phyloP scores from a whole-genome alignment of 2,329 filamentous ascomycete genomes.

The Claviceps humidiphila region DNA sequence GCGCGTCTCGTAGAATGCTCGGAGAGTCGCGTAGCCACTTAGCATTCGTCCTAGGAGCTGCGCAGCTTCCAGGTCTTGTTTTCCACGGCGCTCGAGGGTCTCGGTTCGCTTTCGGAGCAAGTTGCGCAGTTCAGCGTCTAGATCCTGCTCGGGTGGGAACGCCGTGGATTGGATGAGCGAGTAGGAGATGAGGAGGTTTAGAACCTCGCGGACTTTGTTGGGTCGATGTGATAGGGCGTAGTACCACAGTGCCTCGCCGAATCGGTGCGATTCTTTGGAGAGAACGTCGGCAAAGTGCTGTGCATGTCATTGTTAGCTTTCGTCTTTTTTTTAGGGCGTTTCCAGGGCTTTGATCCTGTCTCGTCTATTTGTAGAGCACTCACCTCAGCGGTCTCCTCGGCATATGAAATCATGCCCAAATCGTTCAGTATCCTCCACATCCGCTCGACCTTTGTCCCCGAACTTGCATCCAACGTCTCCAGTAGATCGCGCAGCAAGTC shows the following conservation, averaged over 20 bases:
- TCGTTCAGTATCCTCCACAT: slow-evolving; percentile 66
- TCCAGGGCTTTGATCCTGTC: too few relatives aligned
- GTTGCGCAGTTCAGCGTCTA: slow-evolving; percentile 58
- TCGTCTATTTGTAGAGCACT: slow-evolving; percentile 15
- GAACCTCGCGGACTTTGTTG: slow-evolving; percentile 68
- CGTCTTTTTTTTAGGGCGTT: background rate
- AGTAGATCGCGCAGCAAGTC: slow-evolving; percentile 58
- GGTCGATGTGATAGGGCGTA: slow-evolving; percentile 74
- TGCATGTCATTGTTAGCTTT: slow-evolving; percentile 13
- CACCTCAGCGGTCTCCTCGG: slow-evolving; percentile 73
- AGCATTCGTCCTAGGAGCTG: slow-evolving; percentile 73
- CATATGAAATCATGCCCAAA: slow-evolving; percentile 66
- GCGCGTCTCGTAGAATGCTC: slow-evolving; percentile 80
- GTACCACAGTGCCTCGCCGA: slow-evolving; percentile 79
- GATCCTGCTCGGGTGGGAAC: slow-evolving; percentile 56
- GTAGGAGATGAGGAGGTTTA: slow-evolving; percentile 77
- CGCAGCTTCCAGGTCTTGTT: slow-evolving; percentile 67
- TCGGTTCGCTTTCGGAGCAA: slow-evolving; percentile 60
- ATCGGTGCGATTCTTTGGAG: slow-evolving; percentile 57
- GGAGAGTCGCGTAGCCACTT: slow-evolving; percentile 82
- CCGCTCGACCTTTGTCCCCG: slow-evolving; percentile 62
- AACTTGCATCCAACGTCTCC: slow-evolving; percentile 47
- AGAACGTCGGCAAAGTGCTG: slow-evolving; percentile 65
- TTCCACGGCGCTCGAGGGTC: slow-evolving; percentile 58
- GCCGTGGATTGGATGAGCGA: slow-evolving; percentile 75